Conservation (phyloP, 140 eudicot genomes). For the Ambrosia hybrid region DNA sequence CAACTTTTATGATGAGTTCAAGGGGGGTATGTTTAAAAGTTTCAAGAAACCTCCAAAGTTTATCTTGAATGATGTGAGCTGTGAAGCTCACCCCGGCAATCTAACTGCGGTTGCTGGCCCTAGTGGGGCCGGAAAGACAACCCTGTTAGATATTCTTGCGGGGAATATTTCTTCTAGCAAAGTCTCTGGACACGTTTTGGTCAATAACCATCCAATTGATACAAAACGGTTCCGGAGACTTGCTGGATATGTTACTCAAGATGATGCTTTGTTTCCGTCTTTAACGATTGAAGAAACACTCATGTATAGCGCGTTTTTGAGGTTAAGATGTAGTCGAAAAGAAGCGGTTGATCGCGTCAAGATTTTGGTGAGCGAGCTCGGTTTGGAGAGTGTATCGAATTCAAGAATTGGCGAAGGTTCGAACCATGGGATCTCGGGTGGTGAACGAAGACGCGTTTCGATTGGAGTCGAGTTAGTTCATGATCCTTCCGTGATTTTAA, state of each 20-base stretch:
- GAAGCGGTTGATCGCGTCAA: slow-evolving; percentile 51
- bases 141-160: slow-evolving; percentile 70
- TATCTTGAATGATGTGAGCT: slow-evolving; percentile 66
- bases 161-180: slow-evolving; percentile 48
- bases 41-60: slow-evolving; percentile 36
- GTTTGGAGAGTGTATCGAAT: slow-evolving; percentile 57
- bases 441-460: slow-evolving; percentile 80
- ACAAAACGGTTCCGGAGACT: slow-evolving; percentile 45
- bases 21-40: slow-evolving; percentile 33
- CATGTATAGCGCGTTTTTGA: slow-evolving; percentile 68
- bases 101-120: slow-evolving; percentile 94
- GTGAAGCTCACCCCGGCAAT: slow-evolving; percentile 77
- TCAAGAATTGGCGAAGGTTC: slow-evolving; percentile 69
- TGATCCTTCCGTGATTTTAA: slow-evolving; percentile 63
- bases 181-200: slow-evolving; percentile 64
- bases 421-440: slow-evolving; percentile 80
- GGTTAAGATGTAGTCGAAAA: slow-evolving; percentile 56
- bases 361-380: slow-evolving; percentile 63
- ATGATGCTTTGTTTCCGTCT: slow-evolving; percentile 76
- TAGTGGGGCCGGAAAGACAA: slow-evolving; percentile 95
- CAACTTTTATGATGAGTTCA: slow-evolving; percentile 34
- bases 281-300: slow-evolving; percentile 90
- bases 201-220: slow-evolving; percentile 53
- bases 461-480: slow-evolving; percentile 90
- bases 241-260: slow-evolving; percentile 86